Evolutionary conservation across 208 protist genomes (phyloP), one percentile per base, ranked within the genome.

Genomic region (Dictyostelium gargantuum): DNA sequence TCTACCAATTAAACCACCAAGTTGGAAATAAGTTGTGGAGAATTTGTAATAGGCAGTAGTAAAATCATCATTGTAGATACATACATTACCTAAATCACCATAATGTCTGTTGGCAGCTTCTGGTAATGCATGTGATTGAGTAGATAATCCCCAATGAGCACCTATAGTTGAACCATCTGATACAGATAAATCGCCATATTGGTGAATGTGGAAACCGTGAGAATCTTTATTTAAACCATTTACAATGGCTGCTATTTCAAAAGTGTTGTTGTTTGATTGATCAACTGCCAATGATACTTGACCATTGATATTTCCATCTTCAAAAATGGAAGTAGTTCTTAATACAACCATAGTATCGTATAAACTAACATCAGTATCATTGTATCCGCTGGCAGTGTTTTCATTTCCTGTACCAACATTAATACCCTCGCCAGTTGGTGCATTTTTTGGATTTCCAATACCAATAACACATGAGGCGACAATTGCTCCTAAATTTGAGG

Each of bases 41-140:
- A 48, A 48, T 17, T 84, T 32, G 26, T 84, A 84, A 21, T 68
- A 84, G 8, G 48, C 75, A 48, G 17, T 40, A 4, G 48, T 48
- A 6, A 44, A 42, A 13, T 42, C 29, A 10, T 21, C 5, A 38
- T 50, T 13, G 19, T 38, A 73, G 26, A 26, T 11, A 40, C 80
- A 85, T 29, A 85, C 21, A 40, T 85, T 85, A 75, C 80, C 80
- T 23, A 85, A 58, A 85, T 85, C 80, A 85, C 80, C 80, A 17
- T 17, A 32, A 29, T 85, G 56, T 58, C 80, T 44, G 23, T 40
- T 58, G 3, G 35, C 19, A 75, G 8, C 42, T 10, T 40, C 10
- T 73, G 80, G 80, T 1, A 85, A 32, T 19, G 19, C 32, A 32
- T 85, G 80, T 10, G 8, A 3, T 75, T 85, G 80, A 29, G 1